Conservation (phyloP, 768 basidiomycete species). For the Holtermannia corniformis region DNA sequence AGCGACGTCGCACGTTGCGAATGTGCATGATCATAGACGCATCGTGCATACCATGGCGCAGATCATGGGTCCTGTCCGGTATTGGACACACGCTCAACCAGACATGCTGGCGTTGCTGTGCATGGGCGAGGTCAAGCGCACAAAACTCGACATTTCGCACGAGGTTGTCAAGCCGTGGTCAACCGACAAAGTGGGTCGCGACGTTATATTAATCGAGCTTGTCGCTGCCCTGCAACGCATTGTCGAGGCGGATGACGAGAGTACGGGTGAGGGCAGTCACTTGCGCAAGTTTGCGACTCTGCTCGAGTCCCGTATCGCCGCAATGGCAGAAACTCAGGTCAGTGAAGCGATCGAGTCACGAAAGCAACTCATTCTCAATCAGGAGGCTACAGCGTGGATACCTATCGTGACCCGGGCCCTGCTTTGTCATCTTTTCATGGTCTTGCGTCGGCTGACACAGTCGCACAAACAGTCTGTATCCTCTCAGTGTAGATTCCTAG, state of each 20-base stretch:
- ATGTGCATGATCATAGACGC: constrained; percentile 5
- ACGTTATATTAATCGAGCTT: constrained; percentile 22
- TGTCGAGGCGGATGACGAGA: constrained; percentile 5
- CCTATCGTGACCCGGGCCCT: constrained; percentile 16
- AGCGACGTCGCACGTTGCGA: constrained; percentile 10
- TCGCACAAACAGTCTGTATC: constrained; percentile 13
- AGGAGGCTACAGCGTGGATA: constrained; percentile 15
- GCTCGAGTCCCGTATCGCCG: constrained; percentile 16
- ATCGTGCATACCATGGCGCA: constrained; percentile 9
- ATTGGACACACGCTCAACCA: constrained; percentile 29
- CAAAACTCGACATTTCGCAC: constrained; percentile 20
- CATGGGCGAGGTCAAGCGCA: constrained; percentile 18
- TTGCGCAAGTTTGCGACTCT: constrained; percentile 16
- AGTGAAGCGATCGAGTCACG: neutral
- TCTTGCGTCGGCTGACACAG: constrained; percentile 12
- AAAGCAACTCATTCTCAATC: neutral
- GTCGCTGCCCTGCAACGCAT: constrained; percentile 8
- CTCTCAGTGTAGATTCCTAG: too few species aligned
- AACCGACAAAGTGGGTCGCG: constrained; percentile 24
- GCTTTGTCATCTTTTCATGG: constrained; percentile 15
- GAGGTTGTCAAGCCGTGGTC: constrained; percentile 8
- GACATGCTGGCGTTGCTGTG: constrained; percentile 29
- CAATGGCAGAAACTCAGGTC: constrained; percentile 15
- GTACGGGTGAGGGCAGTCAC: constrained; percentile 2
- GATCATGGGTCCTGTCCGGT: constrained; percentile 7